Percentiles rank a stretch among this genome's conserved stretches.
Evolutionary conservation across 208 protist species (phyloP).

Genomic region (Trypanosoma lewisi): DNA sequence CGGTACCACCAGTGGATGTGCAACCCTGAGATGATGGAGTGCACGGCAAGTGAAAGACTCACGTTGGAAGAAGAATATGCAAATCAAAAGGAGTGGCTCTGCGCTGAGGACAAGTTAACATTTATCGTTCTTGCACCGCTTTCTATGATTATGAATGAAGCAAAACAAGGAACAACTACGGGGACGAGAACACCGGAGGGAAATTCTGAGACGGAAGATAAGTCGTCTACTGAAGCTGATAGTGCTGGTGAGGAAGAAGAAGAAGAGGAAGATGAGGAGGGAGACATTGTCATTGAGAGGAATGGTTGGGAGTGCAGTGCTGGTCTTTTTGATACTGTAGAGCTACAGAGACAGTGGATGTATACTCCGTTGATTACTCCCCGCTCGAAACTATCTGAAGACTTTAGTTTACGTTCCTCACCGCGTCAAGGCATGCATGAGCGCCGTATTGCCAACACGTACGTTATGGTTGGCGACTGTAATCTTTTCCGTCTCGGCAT

Average conservation of each 20-base stretch:
- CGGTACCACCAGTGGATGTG: constrained; percentile 92
- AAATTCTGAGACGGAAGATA: too few species aligned
- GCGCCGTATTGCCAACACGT: background rate
- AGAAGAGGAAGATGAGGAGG: too few species aligned
- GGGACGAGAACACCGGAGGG: background rate
- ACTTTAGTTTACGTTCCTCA: too few species aligned
- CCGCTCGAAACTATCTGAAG: too few species aligned
- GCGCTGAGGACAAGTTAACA: constrained; percentile 84
- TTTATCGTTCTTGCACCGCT: constrained; percentile 80
- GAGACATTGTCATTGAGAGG: too few species aligned
- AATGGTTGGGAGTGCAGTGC: too few species aligned
- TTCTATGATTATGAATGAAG: background rate
- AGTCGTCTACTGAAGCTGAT: too few species aligned
- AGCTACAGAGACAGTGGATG: too few species aligned
- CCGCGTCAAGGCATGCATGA: too few species aligned
- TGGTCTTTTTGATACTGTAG: too few species aligned
- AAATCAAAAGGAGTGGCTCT: constrained; percentile 85
- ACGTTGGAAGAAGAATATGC: constrained; percentile 82
- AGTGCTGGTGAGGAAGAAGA: too few species aligned
- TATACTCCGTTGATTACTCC: too few species aligned
- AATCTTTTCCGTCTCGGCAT: constrained; percentile 78
- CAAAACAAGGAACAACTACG: background rate
- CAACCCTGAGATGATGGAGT: constrained; percentile 51
- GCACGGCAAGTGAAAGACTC: constrained; percentile 85
- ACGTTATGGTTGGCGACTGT: constrained; percentile 86